A percentile compares a stretch with the other conserved stretches of the same genome.
phyloP scores from a whole-genome alignment of 78 protist genomes.

The Protostelium mycophagum region DNA sequence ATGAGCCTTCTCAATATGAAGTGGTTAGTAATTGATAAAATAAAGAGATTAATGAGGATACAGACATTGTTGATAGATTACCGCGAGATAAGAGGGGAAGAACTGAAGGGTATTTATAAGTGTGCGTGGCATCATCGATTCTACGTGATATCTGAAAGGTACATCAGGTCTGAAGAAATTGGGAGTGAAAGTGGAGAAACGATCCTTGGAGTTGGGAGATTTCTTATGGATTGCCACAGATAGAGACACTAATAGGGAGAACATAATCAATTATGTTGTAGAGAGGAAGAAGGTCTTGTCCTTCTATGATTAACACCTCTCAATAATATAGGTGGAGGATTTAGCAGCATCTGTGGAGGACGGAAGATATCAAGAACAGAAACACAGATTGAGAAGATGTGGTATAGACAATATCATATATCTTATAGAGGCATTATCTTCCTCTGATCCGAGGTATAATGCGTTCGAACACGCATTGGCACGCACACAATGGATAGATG shows the following conservation, averaged over 20 bases:
- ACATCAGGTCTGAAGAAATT: conserved; percentile 16
- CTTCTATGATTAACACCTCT: conserved; percentile 10
- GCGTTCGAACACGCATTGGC: not conserved
- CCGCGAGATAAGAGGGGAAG: conserved; percentile 26
- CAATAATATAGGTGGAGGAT: conserved; percentile 6
- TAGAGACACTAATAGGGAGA: conserved; percentile 1
- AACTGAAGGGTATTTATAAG: not conserved
- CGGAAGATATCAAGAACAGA: conserved; percentile 44
- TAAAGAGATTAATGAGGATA: not conserved
- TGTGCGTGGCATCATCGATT: not conserved
- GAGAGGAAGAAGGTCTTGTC: not conserved
- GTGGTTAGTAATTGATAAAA: not conserved
- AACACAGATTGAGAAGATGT: conserved; percentile 5
- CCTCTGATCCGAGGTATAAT: not conserved
- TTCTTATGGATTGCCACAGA: conserved; percentile 40
- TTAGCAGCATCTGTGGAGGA: conserved; percentile 1
- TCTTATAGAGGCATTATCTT: conserved; percentile 19
- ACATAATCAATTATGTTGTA: not conserved
- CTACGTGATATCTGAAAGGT: not conserved
- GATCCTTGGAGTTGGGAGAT: conserved; percentile 28
- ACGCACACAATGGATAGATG: not conserved
- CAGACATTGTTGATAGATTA: conserved; percentile 24
- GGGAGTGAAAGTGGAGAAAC: not conserved
- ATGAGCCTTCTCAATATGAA: not conserved
- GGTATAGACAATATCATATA: conserved; percentile 17